Conservation (phyloP, 768 basidiomycete species). For the Leccinum subgranulosum region DNA sequence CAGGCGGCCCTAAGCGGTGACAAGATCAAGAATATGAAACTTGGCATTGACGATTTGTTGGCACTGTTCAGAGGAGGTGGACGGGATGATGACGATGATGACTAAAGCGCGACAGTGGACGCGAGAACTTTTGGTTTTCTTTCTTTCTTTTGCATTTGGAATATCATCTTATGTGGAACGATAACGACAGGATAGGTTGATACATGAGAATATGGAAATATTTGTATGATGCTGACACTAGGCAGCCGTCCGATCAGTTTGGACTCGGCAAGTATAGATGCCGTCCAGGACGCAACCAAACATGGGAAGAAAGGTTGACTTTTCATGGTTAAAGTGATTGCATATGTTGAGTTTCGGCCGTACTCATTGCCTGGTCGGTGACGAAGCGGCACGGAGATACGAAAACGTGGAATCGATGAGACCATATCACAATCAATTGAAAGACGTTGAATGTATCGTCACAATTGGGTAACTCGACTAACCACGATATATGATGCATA, state of each 20-base stretch:
- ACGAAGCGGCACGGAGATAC: background rate
- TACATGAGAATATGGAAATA: background rate
- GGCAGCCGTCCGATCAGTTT: background rate
- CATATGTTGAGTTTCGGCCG: background rate
- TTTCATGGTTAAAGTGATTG: background rate
- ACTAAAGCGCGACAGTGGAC: background rate
- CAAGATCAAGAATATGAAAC: conserved; percentile 79
- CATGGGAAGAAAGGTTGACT: background rate
- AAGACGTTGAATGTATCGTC: background rate
- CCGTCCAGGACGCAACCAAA: background rate
- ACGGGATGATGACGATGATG: conserved; percentile 55
- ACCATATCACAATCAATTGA: background rate
- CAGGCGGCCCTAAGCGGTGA: conserved; percentile 84
- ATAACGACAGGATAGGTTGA: background rate
- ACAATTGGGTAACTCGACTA: background rate
- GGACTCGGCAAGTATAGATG: background rate
- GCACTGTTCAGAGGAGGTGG: conserved; percentile 66
- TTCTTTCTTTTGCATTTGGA: background rate
- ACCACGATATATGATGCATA: background rate
- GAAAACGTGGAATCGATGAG: background rate
- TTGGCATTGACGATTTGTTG: conserved; percentile 84
- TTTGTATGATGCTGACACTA: background rate
- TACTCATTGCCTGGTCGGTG: background rate
- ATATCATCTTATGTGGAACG: background rate
- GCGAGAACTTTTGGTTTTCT: background rate